Evolutionary conservation across 352 stramenopile species (phyloP), one percentile per base, ranked within the genome.

Genomic region (Phytophthora niederhauseri): DNA sequence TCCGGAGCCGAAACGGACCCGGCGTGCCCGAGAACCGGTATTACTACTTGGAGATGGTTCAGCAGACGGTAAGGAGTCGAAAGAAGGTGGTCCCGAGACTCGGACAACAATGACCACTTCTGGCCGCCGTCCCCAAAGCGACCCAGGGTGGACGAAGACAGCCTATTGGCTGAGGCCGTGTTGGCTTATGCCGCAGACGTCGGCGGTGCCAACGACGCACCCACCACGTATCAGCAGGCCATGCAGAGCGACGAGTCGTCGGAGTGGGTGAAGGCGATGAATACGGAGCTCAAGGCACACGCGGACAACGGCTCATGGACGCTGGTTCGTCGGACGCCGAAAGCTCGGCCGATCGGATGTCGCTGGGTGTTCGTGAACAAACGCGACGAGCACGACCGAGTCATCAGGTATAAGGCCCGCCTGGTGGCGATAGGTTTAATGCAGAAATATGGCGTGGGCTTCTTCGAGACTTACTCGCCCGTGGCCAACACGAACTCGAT

Each of bases 281-380:
- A 56, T 15, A n/a, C 54, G 4, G 62, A 69, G 36, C n/a, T 69
- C 6, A 58, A 56, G 20, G 46, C 46, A 1, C 55, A 69, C 20
- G 20, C 3, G 11, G 34, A 53, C 6, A 69, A 64, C 38, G 55
- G 36, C 0, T 56, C 55, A 36, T 63, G 45, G 45, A 59, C 46
- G 9, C 31, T 60, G 5, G 53, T 69, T n/a, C 38, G 15, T n/a
- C 38, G 38, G 38, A 46, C 38, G 38, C 15, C 38, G 15, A 46
- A 6, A 17, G 11, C 38, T n/a, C 38, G 38, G 38, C 38, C 38
- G 11, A 46, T 46, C 4, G 38, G 38, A 3, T 46, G 38, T n/a
- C 6, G 38, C 11, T 46, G 38, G 38, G 38, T 46, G 15, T 46
- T 46, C n/a, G n/a, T n/a, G n/a, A n/a, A n/a, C n/a, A n/a, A n/a